phyloP scores from a whole-genome alignment of 1,284 basidiomycete genomes.

The Moesziomyces parantarcticus region DNA sequence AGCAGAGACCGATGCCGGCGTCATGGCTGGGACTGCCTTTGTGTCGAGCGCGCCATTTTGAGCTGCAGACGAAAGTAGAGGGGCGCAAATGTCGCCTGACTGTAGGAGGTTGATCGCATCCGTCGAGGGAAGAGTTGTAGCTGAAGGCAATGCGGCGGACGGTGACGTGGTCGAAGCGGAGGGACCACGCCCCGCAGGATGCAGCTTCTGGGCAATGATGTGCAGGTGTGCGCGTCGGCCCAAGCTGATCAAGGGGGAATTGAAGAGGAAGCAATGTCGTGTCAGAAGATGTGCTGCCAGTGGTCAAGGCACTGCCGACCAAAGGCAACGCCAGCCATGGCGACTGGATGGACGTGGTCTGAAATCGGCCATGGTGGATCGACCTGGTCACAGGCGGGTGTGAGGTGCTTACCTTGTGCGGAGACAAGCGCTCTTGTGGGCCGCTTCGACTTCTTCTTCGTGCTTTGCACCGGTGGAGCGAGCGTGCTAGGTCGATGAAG shows the following conservation, averaged over 20 bases:
- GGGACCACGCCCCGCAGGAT: constrained; percentile 38
- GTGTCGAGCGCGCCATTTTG: too few relatives aligned
- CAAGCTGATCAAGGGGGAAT: constrained; percentile 10
- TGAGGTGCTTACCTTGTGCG: constrained; percentile 31
- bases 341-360: neutral
- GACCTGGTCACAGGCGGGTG: neutral
- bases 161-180: constrained; percentile 33
- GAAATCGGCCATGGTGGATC: neutral
- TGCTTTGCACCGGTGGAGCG: neutral
- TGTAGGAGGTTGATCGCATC: constrained; percentile 8
- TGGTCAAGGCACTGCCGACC: constrained; percentile 1
- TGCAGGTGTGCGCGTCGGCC: constrained; percentile 25
- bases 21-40: neutral
- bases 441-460: constrained; percentile 18
- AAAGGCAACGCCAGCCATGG: constrained; percentile 23
- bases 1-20: neutral
- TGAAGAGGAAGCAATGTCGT: neutral
- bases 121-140: neutral
- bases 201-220: constrained; percentile 49
- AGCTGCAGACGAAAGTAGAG: neutral
- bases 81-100: neutral
- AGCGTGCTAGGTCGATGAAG: constrained; percentile 1
- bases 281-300: neutral
- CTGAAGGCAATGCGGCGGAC: constrained; percentile 3
- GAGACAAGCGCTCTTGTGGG: constrained; percentile 32